Percentiles rank a stretch among this genome's conserved stretches.
phyloP scores from a whole-genome alignment of 2,329 filamentous ascomycete genomes.

The Aspergillus niger region DNA sequence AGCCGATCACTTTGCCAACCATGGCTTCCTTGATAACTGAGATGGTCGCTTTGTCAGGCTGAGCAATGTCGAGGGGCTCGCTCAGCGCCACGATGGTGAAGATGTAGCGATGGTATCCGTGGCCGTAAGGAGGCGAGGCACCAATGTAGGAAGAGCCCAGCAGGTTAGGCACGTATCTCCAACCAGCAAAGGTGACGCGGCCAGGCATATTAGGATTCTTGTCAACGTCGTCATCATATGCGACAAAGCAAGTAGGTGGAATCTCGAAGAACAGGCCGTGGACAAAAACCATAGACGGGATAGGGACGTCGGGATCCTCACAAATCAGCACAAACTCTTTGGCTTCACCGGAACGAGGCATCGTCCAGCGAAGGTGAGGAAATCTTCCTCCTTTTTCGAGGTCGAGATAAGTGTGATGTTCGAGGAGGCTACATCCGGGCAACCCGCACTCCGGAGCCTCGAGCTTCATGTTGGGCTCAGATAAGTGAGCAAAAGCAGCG shows the following conservation, averaged over 20 bases:
- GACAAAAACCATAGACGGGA: slow-evolving; percentile 29
- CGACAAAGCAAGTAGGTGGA: slow-evolving; percentile 22
- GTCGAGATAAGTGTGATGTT: slow-evolving; percentile 26
- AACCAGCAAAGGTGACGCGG: slow-evolving; percentile 28
- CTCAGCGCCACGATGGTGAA: slow-evolving; percentile 36
- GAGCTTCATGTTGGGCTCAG: slow-evolving; percentile 28
- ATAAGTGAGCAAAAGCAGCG: slow-evolving; percentile 25
- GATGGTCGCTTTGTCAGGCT: slow-evolving; percentile 26
- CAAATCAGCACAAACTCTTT: slow-evolving; percentile 30
- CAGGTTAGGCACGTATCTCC: slow-evolving; percentile 32
- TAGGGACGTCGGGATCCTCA: slow-evolving; percentile 35
- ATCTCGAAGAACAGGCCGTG: slow-evolving; percentile 37
- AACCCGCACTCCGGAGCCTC: slow-evolving; percentile 27
- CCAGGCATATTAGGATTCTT: slow-evolving; percentile 13
- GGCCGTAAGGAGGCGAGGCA: slow-evolving; percentile 32
- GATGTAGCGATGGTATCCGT: slow-evolving; percentile 37
- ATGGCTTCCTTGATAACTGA: slow-evolving; percentile 31
- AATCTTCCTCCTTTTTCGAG: slow-evolving; percentile 25
- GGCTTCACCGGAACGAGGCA: slow-evolving; percentile 19
- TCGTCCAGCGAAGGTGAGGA: slow-evolving; percentile 29
- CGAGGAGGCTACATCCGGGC: slow-evolving; percentile 26
- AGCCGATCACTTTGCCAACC: slow-evolving; percentile 33
- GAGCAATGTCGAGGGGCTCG: slow-evolving; percentile 23
- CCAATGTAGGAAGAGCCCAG: slow-evolving; percentile 28
- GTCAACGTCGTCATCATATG: slow-evolving; percentile 21